Evolutionary conservation across 768 basidiomycete genomes (phyloP).

Genomic region (Gloeopeniophorella convolvens): DNA sequence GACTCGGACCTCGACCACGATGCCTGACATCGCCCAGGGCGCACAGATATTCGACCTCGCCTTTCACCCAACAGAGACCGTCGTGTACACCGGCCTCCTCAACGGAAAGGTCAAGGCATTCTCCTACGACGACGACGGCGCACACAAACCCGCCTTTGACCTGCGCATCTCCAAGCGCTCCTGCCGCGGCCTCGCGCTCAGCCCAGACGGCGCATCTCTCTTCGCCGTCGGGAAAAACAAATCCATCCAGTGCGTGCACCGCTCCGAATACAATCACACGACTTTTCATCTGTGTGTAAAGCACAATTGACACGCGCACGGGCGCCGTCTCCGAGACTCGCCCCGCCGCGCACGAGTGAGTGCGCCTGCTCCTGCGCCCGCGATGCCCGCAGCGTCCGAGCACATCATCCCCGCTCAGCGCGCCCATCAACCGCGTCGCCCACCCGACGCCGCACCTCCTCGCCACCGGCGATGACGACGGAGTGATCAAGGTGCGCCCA

Average conservation of each 20-base stretch:
- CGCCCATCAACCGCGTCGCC: constrained; percentile 82
- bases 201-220: constrained; percentile 59
- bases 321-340: constrained; percentile 44
- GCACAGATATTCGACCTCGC: constrained; percentile 85
- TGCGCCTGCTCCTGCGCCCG: constrained; percentile 12
- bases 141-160: constrained; percentile 49
- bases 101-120: constrained; percentile 82
- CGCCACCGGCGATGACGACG: constrained; percentile 89
- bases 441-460: constrained; percentile 63
- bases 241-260: constrained; percentile 58
- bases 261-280: not conserved
- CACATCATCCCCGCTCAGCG: constrained; percentile 35
- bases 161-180: constrained; percentile 77
- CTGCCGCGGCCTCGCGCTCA: constrained; percentile 65
- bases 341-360: constrained; percentile 63
- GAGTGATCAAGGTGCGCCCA: constrained; percentile 71
- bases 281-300: constrained; percentile 25
- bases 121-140: constrained; percentile 66
- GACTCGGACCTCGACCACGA: too few species aligned
- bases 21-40: constrained; percentile 62
- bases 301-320: constrained; percentile 61
- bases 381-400: constrained; percentile 19
- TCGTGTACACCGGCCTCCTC: constrained; percentile 74
- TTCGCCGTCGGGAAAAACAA: constrained; percentile 82
- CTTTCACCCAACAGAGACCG: constrained; percentile 69